phyloP scores from a whole-genome alignment of 2,329 filamentous ascomycete species.

The Clarireedia homoeocarpa region DNA sequence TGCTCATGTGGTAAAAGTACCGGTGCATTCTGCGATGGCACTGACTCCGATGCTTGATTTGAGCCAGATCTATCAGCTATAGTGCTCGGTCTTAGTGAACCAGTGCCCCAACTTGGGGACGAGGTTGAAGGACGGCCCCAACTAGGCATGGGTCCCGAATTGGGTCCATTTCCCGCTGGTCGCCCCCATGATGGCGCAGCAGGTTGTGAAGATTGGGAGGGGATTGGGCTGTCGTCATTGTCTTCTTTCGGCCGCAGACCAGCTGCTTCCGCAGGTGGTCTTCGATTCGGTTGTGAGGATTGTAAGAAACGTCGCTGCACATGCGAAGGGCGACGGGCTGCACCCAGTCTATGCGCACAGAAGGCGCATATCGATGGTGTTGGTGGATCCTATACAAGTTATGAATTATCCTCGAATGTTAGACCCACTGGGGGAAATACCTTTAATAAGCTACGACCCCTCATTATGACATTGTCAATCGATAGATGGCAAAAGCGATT shows the following conservation, averaged over 20 bases:
- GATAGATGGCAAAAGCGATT: conserved; percentile 11
- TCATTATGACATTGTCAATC: conserved; percentile 20
- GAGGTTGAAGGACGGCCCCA: not conserved
- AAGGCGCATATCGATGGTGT: conserved; percentile 28
- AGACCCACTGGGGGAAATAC: conserved; percentile 11
- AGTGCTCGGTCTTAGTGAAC: not conserved
- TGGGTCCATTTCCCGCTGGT: conserved; percentile 6
- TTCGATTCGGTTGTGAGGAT: conserved; percentile 22
- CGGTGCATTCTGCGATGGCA: not conserved
- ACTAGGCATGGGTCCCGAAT: conserved; percentile 8
- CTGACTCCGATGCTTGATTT: not conserved
- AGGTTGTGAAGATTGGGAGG: not conserved
- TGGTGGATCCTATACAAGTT: conserved; percentile 20
- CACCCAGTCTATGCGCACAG: conserved; percentile 27
- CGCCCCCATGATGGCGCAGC: conserved; percentile 15
- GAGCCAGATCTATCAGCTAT: not conserved
- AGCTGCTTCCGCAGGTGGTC: conserved; percentile 19
- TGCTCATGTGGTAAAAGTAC: conserved; percentile 24
- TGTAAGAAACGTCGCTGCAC: conserved; percentile 28
- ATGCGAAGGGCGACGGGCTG: conserved; percentile 24
- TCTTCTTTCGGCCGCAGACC: conserved; percentile 9
- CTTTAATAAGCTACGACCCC: conserved; percentile 25
- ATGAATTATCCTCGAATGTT: not conserved
- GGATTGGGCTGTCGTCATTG: conserved; percentile 5
- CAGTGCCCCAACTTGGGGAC: too few relatives aligned